Conservation (phyloP, 345 rosid species). For the Acer saccharum region DNA sequence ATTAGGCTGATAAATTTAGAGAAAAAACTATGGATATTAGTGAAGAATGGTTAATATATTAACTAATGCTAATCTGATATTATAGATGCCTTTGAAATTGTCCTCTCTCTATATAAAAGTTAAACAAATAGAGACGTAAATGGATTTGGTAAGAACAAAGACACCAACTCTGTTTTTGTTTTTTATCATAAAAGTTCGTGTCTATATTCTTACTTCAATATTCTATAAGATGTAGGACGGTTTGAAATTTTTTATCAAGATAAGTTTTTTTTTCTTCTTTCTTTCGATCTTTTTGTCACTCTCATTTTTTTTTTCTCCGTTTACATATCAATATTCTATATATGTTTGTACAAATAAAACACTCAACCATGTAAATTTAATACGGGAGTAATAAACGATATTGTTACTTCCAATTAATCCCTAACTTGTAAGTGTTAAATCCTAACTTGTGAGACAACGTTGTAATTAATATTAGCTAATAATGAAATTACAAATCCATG, state of each 20-base stretch:
- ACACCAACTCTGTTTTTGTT: neutral
- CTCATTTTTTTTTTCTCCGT: neutral
- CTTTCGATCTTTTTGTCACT: neutral
- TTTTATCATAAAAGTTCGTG: neutral
- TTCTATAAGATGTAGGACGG: neutral
- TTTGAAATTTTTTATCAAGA: neutral
- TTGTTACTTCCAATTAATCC: no score
- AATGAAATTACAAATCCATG: no score
- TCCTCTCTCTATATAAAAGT: neutral
- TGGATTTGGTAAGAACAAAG: neutral
- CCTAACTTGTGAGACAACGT: no score
- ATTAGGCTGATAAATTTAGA: neutral
- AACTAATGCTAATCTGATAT: neutral
- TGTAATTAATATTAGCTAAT: no score
- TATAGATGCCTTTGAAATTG: neutral
- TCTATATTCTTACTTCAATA: neutral
- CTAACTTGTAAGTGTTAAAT: no score
- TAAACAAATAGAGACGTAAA: slow-evolving; percentile 1
- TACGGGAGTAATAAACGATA: no score
- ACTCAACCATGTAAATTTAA: no score
- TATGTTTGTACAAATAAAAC: no score
- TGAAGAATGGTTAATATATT: neutral
- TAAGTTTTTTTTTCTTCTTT: neutral
- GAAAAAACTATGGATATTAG: neutral
- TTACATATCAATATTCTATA: no score